Conservation (phyloP, 2,329 filamentous ascomycete genomes). For the Hortaea sp. region DNA sequence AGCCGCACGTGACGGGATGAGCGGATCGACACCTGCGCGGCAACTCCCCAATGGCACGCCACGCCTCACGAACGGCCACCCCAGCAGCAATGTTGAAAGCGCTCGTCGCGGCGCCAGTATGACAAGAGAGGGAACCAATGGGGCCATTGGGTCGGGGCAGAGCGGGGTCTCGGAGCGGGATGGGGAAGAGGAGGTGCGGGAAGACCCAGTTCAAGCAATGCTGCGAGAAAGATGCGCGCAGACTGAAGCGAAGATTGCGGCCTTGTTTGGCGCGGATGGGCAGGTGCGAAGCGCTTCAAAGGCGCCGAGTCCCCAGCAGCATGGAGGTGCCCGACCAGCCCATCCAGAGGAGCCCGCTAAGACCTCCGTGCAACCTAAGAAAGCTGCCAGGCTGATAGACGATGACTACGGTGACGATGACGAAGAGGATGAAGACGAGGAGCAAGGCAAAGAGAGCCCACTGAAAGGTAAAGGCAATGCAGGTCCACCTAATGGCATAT, state of each 20-base stretch:
- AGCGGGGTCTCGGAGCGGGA: constrained; percentile 21
- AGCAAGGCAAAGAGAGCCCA: constrained; percentile 35
- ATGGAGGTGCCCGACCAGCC: constrained; percentile 8
- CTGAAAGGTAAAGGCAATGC: constrained; percentile 44
- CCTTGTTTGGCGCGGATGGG: constrained; percentile 53
- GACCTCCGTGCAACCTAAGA: constrained; percentile 51
- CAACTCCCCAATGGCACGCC: constrained; percentile 21
- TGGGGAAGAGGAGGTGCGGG: constrained; percentile 32
- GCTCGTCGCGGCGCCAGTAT: constrained; percentile 34
- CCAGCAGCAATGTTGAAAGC: constrained; percentile 26
- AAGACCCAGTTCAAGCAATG: constrained; percentile 40
- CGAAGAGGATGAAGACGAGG: constrained; percentile 44
- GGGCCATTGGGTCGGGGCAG: constrained; percentile 3
- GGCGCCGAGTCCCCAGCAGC: constrained; percentile 4
- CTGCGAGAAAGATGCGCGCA: constrained; percentile 70
- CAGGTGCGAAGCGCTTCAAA: constrained; percentile 18
- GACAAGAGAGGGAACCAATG: constrained; percentile 33
- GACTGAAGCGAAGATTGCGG: constrained; percentile 65
- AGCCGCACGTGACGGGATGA: constrained; percentile 15
- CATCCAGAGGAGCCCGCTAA: constrained; percentile 30
- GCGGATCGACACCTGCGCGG: constrained; percentile 29
- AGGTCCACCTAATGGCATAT: constrained; percentile 45
- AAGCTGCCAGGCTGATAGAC: constrained; percentile 61
- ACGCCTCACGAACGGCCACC: constrained; percentile 27
- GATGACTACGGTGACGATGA: constrained; percentile 83